Percentiles rank a stretch among this genome's conserved stretches.
phyloP scores from a whole-genome alignment of 192 early-diverging fungal genomes.

The Coemansia interrupta region DNA sequence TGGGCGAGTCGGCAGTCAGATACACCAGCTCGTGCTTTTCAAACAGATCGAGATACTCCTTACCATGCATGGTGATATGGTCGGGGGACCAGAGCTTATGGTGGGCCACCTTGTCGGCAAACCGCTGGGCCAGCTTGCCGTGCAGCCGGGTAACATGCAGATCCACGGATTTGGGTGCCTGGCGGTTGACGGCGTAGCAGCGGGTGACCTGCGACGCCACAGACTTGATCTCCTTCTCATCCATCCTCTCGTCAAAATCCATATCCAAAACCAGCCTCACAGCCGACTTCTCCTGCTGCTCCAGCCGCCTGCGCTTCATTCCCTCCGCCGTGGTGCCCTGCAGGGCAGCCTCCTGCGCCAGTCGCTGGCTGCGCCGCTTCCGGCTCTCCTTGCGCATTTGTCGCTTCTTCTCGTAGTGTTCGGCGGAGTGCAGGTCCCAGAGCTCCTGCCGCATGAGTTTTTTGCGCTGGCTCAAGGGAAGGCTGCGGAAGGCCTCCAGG shows the following conservation, averaged over 20 bases:
- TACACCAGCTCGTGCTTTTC: constrained; percentile 71
- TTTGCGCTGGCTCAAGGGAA: constrained; percentile 76
- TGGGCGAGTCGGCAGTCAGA: constrained; percentile 83
- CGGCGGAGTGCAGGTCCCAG: constrained; percentile 50
- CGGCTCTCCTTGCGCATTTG: constrained; percentile 52
- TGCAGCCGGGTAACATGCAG: constrained; percentile 62
- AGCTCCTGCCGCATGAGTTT: constrained; percentile 61
- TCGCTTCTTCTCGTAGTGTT: constrained; percentile 45
- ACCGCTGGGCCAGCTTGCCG: constrained; percentile 50
- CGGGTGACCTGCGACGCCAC: constrained; percentile 68
- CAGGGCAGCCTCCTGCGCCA: constrained; percentile 24
- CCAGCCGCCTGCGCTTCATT: constrained; percentile 17
- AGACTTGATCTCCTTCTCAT: constrained; percentile 67
- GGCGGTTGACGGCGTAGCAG: constrained; percentile 72
- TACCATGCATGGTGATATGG: constrained; percentile 24
- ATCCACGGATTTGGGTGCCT: constrained; percentile 51
- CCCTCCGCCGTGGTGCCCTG: constrained; percentile 28
- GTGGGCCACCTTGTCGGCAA: constrained; percentile 43
- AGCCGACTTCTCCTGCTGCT: constrained; percentile 51
- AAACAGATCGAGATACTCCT: constrained; percentile 47
- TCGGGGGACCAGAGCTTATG: constrained; percentile 55
- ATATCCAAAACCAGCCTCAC: constrained; percentile 75
- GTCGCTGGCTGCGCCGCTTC: constrained; percentile 52
- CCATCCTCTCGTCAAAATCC: constrained; percentile 76
- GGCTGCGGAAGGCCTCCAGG: constrained; percentile 40